These are phyloP conservation scores for Trichoderma asperelloides DNA, from an alignment of 495 filamentous ascomycete genomes.

Conservation along the genomic window DNA sequence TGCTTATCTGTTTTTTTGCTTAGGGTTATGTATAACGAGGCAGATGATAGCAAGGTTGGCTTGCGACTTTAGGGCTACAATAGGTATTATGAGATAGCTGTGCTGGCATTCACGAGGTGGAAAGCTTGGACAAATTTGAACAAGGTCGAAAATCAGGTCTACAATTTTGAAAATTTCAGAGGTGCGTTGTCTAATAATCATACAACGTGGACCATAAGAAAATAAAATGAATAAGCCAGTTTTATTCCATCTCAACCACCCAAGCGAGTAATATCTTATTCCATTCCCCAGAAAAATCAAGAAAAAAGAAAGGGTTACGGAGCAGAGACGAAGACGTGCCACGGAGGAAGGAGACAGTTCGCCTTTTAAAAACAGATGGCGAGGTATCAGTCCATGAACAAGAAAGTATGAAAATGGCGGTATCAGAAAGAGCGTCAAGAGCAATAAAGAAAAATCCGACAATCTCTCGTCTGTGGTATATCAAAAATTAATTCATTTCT, in stretches of 20 bases:
- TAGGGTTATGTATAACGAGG: conserved; percentile 5
- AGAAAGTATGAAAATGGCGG: neutral
- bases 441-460: conserved; percentile 5
- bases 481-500: neutral
- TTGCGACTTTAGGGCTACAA: neutral
- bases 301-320: conserved; percentile 9
- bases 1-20: too few relatives aligned
- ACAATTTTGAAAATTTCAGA: neutral
- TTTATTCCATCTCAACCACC: conserved; percentile 2
- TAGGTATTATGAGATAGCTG: neutral
- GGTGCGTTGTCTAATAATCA: neutral
- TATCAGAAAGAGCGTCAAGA: conserved; percentile 7
- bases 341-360: conserved; percentile 13
- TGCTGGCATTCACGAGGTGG: neutral
- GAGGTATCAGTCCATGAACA: conserved; percentile 12
- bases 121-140: neutral
- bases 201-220: neutral
- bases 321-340: neutral
- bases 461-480: neutral
- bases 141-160: conserved; percentile 2
- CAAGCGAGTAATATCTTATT: neutral
- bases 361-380: conserved; percentile 5
- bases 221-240: neutral
- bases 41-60: neutral
- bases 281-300: neutral